Base-by-base conservation (phyloP, 805 yeast species). In the Ogataea methylovora region DNA sequence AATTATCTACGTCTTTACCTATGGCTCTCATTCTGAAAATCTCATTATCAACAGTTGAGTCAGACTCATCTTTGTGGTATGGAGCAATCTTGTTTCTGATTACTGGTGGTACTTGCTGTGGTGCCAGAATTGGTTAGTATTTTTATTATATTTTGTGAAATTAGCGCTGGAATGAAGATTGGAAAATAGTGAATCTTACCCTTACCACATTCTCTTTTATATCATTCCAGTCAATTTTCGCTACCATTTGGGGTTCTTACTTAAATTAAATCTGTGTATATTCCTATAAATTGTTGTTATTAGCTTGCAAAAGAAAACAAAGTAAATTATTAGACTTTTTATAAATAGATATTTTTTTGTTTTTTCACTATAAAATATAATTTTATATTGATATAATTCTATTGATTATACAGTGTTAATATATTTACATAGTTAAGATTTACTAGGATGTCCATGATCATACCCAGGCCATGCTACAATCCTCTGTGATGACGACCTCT, bases 381-480 rank as follows among this genome's bases (percentile, higher is more conserved):
- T 18, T 15, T 24, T 13, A 18, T 2, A 14, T 33, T 4, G 14
- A 19, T 14, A 30, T n/a, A n/a, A n/a, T n/a, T n/a, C n/a, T n/a
- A n/a, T n/a, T n/a, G n/a, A 22, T 22, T 33, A 3, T 26, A 32
- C 8, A n/a, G 8, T 32, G 4, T 16, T 26, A 13, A 12, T 12
- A 19, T 19, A n/a, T 11, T 20, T 21, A 23, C 18, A 3, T 22
- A 13, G 30, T 22, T 13, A 22, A 23, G 20, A 18, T 36, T 43
- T 45, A 29, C 52, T 50, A 2, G 83, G 82, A 49, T 78, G 84
- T 0, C 81, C 80, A 44, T 75, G 83, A 43, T 77, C 69, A 11
- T 74, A 66, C 0, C 84, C 83, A 0, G 84, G 84, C 84, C 84
- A 78, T 1, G 84, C 72, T 27, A 57, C 43, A 24, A 66, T 61